A percentile compares a stretch with the other conserved stretches of the same genome.
Evolutionary conservation across 2,329 filamentous ascomycete genomes (phyloP).

Genomic region (Keithomyces neogunnii): DNA sequence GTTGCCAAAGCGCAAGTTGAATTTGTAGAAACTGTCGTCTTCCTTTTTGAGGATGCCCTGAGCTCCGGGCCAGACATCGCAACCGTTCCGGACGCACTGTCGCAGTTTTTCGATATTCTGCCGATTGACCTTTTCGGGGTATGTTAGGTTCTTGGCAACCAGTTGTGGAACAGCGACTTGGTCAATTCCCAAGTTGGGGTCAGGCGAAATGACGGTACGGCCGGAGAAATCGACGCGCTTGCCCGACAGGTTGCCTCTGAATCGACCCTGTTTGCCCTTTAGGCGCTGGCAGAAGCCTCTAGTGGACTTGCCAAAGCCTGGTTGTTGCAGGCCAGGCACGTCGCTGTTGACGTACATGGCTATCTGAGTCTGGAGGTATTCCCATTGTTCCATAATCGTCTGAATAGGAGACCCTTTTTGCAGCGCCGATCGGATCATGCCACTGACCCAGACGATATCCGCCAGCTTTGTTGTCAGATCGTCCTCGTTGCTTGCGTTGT

Average conservation of each 20-base stretch:
- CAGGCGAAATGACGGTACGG: constrained; percentile 93
- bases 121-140: constrained; percentile 77
- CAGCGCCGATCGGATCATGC: constrained; percentile 74
- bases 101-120: constrained; percentile 81
- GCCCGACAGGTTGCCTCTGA: constrained; percentile 91
- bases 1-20: constrained; percentile 65
- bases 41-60: constrained; percentile 71
- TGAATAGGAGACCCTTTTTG: constrained; percentile 76
- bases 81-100: constrained; percentile 65
- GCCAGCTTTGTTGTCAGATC: constrained; percentile 95
- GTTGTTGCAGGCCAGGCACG: constrained; percentile 83
- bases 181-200: constrained; percentile 88
- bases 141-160: constrained; percentile 95
- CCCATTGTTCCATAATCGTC: constrained; percentile 97
- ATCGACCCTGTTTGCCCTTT: constrained; percentile 95
- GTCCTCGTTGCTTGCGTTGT: constrained; percentile 89
- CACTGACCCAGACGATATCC: constrained; percentile 89
- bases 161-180: constrained; percentile 85
- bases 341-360: constrained; percentile 98
- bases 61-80: constrained; percentile 76
- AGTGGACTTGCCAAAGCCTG: constrained; percentile 78
- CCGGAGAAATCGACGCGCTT: constrained; percentile 99
- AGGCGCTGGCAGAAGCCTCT: constrained; percentile 90
- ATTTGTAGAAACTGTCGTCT: constrained; percentile 59
- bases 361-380: constrained; percentile 89